Evolutionary conservation across 2,329 filamentous ascomycete genomes (phyloP), one percentile per base, ranked within the genome.

Genomic region (Hypoxylon sp.): DNA sequence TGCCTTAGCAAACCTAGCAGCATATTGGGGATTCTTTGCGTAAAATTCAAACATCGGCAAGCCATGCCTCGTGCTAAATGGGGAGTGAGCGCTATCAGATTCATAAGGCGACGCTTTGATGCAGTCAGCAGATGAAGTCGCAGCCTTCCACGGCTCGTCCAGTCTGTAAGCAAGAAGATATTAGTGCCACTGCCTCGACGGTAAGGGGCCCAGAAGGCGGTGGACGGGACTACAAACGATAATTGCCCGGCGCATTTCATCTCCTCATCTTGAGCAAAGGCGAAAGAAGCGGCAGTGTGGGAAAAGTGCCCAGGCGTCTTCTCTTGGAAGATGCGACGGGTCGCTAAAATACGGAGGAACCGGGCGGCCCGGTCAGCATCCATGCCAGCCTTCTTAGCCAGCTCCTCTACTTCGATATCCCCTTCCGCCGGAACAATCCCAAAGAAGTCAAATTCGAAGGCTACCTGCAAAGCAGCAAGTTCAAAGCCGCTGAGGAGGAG

Each of bases 131-230:
- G 64, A 61, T 8, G 64, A 65, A 2, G 66, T 54, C 12, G 71
- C 67, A 2, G 73, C 74, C 60, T 74, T 74, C 20, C 72, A 55
- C 71, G 73, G 71, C 49, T 76, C 74, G 45, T 75, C 73, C 1
- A 73, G 22, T 20, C 49, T 52, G 7, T n/a, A 14, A 11, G 6
- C 16, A 52, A 2, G 7, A 28, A 16, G 2, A 4, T 40, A 38
- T 51, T 7, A 52, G 20, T 24, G 4, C 12, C 8, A 4, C 36
- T 20, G 2, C 16, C 36, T 20, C 7, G 6, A 2, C 36, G 1
- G 16, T n/a, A 20, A 16, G 8, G 7, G 16, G 11, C 2, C 7
- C 16, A 4, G 16, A 40, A 40, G 36, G 36, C 12, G 16, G 11
- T 20, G 16, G 8, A 12, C 16, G 16, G 36, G 36, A 3, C 3